Conservation (phyloP, 2,329 filamentous ascomycete genomes). For the Fusarium sp. region DNA sequence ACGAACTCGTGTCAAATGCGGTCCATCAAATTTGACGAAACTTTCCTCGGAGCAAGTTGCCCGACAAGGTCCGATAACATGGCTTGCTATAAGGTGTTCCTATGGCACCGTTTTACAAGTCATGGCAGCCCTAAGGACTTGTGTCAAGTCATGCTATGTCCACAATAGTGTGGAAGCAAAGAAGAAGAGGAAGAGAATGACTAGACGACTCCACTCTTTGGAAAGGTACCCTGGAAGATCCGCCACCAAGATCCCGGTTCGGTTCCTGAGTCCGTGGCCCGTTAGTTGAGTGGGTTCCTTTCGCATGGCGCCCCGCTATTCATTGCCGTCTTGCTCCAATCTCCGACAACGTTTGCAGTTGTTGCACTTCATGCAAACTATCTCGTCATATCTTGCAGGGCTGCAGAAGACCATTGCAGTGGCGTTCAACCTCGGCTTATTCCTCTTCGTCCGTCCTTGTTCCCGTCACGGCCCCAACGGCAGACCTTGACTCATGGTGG, state of each 20-base stretch:
- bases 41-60: conserved; percentile 16
- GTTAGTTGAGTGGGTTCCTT: conserved; percentile 31
- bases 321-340: conserved; percentile 30
- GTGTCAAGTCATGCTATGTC: conserved; percentile 8
- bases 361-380: conserved; percentile 17
- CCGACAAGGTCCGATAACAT: conserved; percentile 5
- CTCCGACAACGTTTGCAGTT: conserved; percentile 28
- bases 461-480: background rate
- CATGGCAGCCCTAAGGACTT: conserved; percentile 9
- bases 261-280: conserved; percentile 35
- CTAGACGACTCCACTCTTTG: conserved; percentile 10
- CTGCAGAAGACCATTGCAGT: conserved; percentile 20
- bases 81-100: conserved; percentile 15
- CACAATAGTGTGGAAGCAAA: conserved; percentile 7
- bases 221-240: conserved; percentile 31
- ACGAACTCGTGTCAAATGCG: conserved; percentile 4
- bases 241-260: conserved; percentile 26
- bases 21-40: conserved; percentile 4
- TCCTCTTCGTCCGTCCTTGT: background rate
- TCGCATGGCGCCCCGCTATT: conserved; percentile 41
- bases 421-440: conserved; percentile 3
- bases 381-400: conserved; percentile 28
- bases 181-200: conserved; percentile 4
- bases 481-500: conserved; percentile 23
- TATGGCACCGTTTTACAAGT: conserved; percentile 6